Percentiles rank a stretch among this genome's conserved stretches.
Evolutionary conservation across 495 filamentous ascomycete genomes (phyloP).

Genomic region (Hypoxylon intermedium): DNA sequence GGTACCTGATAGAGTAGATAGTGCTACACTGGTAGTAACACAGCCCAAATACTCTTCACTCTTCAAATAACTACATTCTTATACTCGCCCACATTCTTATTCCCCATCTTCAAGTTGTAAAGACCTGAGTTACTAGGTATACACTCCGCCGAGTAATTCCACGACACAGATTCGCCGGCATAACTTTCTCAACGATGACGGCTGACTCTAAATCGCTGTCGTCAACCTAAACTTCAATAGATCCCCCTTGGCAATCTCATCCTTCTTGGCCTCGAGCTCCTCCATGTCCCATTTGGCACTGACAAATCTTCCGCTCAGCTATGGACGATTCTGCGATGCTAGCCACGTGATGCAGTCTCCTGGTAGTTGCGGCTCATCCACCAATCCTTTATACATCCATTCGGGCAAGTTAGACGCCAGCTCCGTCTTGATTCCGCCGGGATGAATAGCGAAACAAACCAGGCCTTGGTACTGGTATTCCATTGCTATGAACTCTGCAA

Average conservation of each 20-base stretch:
- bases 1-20: no score
- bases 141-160: no score
- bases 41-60: no score
- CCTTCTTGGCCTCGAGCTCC: slow-evolving; percentile 53
- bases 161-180: no score
- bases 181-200: no score
- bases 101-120: no score
- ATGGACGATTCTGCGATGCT: slow-evolving; percentile 44
- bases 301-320: slow-evolving; percentile 51
- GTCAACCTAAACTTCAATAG: slow-evolving; percentile 54
- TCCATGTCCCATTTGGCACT: slow-evolving; percentile 56
- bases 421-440: slow-evolving; percentile 54
- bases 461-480: slow-evolving; percentile 55
- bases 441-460: slow-evolving; percentile 51
- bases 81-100: no score
- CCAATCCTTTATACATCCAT: slow-evolving; percentile 20
- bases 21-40: no score
- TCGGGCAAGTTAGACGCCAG: slow-evolving; percentile 40
- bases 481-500: slow-evolving; percentile 52
- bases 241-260: slow-evolving; percentile 52
- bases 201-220: not conserved
- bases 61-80: no score
- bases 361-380: slow-evolving; percentile 48
- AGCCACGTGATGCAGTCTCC: slow-evolving; percentile 50
- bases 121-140: no score